phyloP scores from a whole-genome alignment of 768 basidiomycete genomes.

The Mycena filopes region DNA sequence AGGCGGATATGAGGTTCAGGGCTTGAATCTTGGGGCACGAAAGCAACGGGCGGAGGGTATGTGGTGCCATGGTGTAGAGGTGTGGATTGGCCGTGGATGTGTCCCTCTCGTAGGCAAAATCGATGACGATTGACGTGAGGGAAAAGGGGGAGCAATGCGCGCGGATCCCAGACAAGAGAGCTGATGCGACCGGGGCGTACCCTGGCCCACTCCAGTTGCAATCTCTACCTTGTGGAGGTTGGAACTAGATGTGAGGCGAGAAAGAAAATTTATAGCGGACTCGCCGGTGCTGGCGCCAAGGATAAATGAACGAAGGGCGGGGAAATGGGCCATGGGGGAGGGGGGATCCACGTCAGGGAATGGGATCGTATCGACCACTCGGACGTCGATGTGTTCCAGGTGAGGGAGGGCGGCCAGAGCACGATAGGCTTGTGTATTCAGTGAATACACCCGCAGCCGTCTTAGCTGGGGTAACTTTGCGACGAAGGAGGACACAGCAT shows the following conservation, averaged over 20 bases:
- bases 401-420: slow-evolving; percentile 4
- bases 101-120: neutral
- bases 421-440: slow-evolving; percentile 8
- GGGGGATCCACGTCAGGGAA: slow-evolving; percentile 1
- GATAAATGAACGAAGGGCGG: slow-evolving; percentile 7
- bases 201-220: neutral
- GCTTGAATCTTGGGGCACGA: slow-evolving; percentile 7
- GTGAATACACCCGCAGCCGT: neutral
- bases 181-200: neutral
- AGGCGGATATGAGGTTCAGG: slow-evolving; percentile 2
- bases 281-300: neutral
- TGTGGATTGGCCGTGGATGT: neutral
- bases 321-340: neutral
- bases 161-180: slow-evolving; percentile 11
- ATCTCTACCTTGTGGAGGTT: neutral
- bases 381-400: slow-evolving; percentile 7
- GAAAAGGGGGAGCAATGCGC: neutral
- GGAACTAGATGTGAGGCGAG: neutral
- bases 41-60: neutral
- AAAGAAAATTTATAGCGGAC: slow-evolving; percentile 15
- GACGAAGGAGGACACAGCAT: slow-evolving; percentile 10
- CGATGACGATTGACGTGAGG: slow-evolving; percentile 12
- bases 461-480: slow-evolving; percentile 3
- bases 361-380: neutral
- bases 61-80: slow-evolving; percentile 7